Evolutionary conservation across 768 basidiomycete species (phyloP).

Genomic region (Trametes coccinea): DNA sequence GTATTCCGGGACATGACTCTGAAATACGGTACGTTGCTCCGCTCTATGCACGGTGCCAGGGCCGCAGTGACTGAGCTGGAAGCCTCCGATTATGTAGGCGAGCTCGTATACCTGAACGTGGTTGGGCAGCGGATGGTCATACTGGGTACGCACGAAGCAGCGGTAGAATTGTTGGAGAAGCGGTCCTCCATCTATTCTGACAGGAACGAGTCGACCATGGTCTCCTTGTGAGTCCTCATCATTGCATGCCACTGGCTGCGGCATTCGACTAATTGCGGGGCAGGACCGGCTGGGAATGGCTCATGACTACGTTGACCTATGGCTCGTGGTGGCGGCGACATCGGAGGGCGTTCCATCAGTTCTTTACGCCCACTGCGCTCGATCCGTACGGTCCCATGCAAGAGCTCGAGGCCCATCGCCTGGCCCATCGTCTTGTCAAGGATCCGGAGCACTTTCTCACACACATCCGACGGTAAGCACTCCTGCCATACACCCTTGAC

Average conservation of each 20-base stretch:
- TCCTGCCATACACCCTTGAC: background rate
- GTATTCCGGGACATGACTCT: background rate
- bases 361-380: background rate
- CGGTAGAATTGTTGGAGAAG: slow-evolving; percentile 26
- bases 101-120: slow-evolving; percentile 19
- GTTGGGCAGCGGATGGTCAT: slow-evolving; percentile 18
- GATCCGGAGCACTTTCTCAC: slow-evolving; percentile 39
- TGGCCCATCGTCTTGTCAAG: slow-evolving; percentile 26
- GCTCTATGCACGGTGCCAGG: too few species aligned
- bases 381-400: background rate
- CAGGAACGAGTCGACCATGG: slow-evolving; percentile 5
- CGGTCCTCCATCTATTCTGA: slow-evolving; percentile 25
- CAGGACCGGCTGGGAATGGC: slow-evolving; percentile 13
- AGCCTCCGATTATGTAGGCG: slow-evolving; percentile 7
- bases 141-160: slow-evolving; percentile 12
- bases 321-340: slow-evolving; percentile 9
- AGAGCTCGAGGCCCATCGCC: background rate
- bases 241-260: background rate
- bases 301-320: slow-evolving; percentile 1
- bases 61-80: too few species aligned
- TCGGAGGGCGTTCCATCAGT: slow-evolving; percentile 1
- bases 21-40: slow-evolving; percentile 1
- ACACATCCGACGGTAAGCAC: slow-evolving; percentile 37
- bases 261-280: background rate
- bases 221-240: background rate